Conservation (phyloP, 148 eudicot species). For the Polygonum aviculare region DNA sequence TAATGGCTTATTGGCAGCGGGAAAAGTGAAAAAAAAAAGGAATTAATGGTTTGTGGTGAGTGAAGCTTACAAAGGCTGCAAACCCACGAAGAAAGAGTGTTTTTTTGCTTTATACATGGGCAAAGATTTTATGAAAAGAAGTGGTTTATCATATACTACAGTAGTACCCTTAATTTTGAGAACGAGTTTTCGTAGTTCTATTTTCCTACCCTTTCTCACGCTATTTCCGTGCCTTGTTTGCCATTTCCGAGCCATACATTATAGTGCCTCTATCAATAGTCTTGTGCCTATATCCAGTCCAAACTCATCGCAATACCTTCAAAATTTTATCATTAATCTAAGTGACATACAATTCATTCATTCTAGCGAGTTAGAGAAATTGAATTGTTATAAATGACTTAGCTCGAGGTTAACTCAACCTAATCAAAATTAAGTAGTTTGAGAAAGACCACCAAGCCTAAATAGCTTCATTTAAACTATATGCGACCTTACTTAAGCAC, state of each 20-base stretch:
- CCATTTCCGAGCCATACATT: neutral
- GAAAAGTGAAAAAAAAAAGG: neutral
- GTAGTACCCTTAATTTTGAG: neutral
- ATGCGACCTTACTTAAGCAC: neutral
- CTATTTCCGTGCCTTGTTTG: neutral
- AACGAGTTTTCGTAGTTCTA: neutral
- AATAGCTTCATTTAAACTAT: neutral
- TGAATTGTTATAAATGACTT: neutral
- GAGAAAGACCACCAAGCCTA: no score
- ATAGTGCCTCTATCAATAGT: neutral
- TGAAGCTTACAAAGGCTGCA: conserved; percentile 2
- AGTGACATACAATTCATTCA: no score
- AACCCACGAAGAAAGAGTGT: neutral
- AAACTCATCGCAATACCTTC: neutral
- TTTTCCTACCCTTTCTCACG: neutral
- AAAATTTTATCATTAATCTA: no score
- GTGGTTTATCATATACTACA: neutral
- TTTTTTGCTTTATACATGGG: neutral
- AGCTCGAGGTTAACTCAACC: no score
- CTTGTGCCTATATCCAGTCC: neutral
- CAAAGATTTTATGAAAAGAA: neutral
- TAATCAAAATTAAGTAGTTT: no score
- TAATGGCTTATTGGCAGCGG: neutral
- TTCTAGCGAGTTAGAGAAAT: no score
- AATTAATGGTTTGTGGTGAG: neutral